Evolutionary conservation across 2,329 filamentous ascomycete species (phyloP), one percentile per base, ranked within the genome.

Genomic region (Sporothrix pallida): DNA sequence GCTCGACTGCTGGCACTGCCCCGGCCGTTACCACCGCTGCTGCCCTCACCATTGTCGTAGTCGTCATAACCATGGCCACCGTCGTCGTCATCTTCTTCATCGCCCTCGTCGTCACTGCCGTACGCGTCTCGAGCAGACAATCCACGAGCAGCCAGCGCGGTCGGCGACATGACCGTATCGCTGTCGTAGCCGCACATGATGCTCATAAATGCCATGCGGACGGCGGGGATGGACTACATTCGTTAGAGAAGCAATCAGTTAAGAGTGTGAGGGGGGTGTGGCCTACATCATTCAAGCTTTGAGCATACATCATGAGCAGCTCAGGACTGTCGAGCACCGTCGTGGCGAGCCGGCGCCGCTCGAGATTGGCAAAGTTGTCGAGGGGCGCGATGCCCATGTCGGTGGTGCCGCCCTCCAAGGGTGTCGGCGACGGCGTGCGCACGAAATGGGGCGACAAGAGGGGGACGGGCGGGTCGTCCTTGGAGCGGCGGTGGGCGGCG

Each of bases 281-380:
- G 83, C 87, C 77, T 78, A 91, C 89, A 76, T 89, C 86, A 46
- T 84, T 83, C 44, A 83, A 83, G 75, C 85, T 85, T 76, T 87
- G 84, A 1, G 89, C 87, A 58, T 88, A 85, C 83, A 88, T 89
- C 83, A 89, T 87, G 67, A 91, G 81, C 73, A 87, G 80, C 78
- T 90, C 88, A 0, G 88, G 88, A 37, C 80, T 85, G 75, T 88
- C 86, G 2, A 91, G 83, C 54, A 90, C 84, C 12, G 85, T 82
- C 23, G 86, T 82, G 13, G 89, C 89, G 75, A 85, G 83, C 62
- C 85, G 83, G 15, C 85, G 84, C 3, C 82, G 81, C 75, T 88
- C 85, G 3, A 79, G 77, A 15, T 81, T 80, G 67, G 81, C 80
- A 74, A 84, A 86, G 31, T 83, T 77, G 75, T 87, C 85, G 70